phyloP scores from a whole-genome alignment of 2,329 filamentous ascomycete species.

The Cercospora nicotianae region DNA sequence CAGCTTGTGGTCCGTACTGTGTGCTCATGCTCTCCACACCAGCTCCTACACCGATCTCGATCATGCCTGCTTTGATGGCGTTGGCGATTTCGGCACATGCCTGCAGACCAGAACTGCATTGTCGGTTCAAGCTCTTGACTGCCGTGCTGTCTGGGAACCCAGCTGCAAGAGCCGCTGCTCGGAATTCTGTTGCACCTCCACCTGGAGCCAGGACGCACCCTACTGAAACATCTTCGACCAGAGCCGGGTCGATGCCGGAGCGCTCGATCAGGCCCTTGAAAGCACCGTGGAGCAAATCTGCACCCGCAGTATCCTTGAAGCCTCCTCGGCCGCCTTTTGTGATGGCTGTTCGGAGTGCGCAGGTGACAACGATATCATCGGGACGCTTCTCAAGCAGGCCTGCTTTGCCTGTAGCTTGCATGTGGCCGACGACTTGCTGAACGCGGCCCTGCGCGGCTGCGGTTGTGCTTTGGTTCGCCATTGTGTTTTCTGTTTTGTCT shows the following conservation, averaged over 20 bases:
- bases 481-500: constrained; percentile 3
- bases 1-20: constrained; percentile 86
- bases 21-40: constrained; percentile 95
- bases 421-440: constrained; percentile 59
- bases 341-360: constrained; percentile 85
- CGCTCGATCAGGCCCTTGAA: constrained; percentile 79
- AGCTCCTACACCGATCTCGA: constrained; percentile 89
- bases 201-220: constrained; percentile 89
- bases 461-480: constrained; percentile 29
- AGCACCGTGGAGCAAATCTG: constrained; percentile 81
- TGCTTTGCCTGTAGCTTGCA: constrained; percentile 48
- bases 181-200: constrained; percentile 94
- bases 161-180: constrained; percentile 83
- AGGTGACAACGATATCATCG: constrained; percentile 83
- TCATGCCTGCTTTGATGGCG: constrained; percentile 87
- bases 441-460: constrained; percentile 47
- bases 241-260: constrained; percentile 80
- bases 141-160: constrained; percentile 84
- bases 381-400: constrained; percentile 55
- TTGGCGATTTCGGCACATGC: constrained; percentile 93
- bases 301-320: constrained; percentile 91
- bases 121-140: constrained; percentile 86
- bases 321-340: constrained; percentile 90
- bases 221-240: constrained; percentile 91
- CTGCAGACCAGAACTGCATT: constrained; percentile 91